Base-by-base conservation (phyloP, 495 filamentous ascomycete genomes). In the Talaromyces trachyspermus region DNA sequence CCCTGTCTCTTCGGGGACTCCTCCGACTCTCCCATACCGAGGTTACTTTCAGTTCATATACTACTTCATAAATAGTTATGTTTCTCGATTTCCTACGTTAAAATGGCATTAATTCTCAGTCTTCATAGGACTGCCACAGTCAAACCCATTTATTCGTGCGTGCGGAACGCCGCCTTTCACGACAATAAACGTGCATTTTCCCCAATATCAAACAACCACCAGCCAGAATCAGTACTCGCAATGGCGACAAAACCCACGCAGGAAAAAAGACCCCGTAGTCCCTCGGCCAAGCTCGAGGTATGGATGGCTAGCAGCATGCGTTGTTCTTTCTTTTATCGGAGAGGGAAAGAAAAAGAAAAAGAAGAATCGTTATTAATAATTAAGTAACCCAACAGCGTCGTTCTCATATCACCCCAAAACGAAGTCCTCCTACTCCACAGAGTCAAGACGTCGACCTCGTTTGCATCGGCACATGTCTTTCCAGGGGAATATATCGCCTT, bases 401-500 rank as follows among this genome's bases (percentile, higher is more conserved):
- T 98, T 38, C 75, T 97, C 22, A 66, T 98, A 32, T 96, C 92
- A 0, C 84, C 88, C 0, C 72, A 71, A 45, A 95, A 96, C 60
- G 79, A 94, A 58, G 77, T 97, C 32, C 77, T 98, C 17, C 78
- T 97, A 17, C 79, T 98, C 2, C 88, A 89, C 55, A 81, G 92
- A 43, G 88, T 95, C 10, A 71, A 81, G 40, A 85, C 80, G 1
- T 91, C 89, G 2, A 78, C 75, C 5, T 84, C 89, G 18, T 98
- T 96, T 52, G 77, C 92, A 11, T 91, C 86, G 0, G 91, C 90
- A 0, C 89, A 97, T 58, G 92, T 98, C 48, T 98, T 98, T 55
- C 92, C 92, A 0, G 92, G 92, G n/a, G 92, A 89, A 92, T 51
- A 68, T 94, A 6, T 85, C 84, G 0, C 43, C 65, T 0, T 76